Base-by-base conservation (phyloP, 331 rosid species). In the Cydonia oblonga region DNA sequence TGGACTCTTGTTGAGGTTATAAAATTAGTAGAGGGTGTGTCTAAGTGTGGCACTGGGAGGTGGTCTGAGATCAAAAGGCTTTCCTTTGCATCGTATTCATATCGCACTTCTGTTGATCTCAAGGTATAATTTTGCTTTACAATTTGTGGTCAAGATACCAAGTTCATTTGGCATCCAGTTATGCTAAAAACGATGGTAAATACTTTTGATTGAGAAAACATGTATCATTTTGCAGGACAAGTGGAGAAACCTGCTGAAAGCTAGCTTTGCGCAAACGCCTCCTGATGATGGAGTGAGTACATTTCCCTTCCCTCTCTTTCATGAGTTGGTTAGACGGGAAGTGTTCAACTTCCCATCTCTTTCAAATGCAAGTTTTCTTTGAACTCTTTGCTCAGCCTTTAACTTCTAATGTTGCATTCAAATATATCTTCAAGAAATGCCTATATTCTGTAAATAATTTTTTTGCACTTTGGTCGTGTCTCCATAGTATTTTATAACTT, bases 21-120 rank as follows among this genome's bases (percentile, higher is more conserved):
- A 78, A 89, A 95, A 79, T 82, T 95, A 74, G 91, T 95, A 2
- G 98, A 95, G 44, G 98, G 98, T 28, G 98, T 95, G 32, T 85
- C 97, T 1, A 85, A 80, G 75, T 91, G 92, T 75, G 98, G 98
- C 22, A 88, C 98, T 60, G 98, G 98, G 72, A 83, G 92, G 79
- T 95, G 98, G 98, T 95, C 98, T 65, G 98, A 95, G 87, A 95
- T 95, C 71, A 95, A 91, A 83, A 89, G 89, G 12, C 96, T 88
- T 53, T 81, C 97, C 59, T 95, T 91, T 80, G 83, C 97, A 63
- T 88, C 98, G 3, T 83, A 84, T 76, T 84, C 97, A 16, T 84
- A 91, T 72, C 98, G 98, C 52, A 95, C 98, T 62, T 95, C 98
- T 71, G 98, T 95, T 76, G 98, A 95, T 88, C 97, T 95, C 42